Percentiles rank a stretch among this genome's conserved stretches.
These are phyloP conservation scores for Solanum microdontum DNA, from an alignment of 257 asterid species.

Conservation along the genomic window DNA sequence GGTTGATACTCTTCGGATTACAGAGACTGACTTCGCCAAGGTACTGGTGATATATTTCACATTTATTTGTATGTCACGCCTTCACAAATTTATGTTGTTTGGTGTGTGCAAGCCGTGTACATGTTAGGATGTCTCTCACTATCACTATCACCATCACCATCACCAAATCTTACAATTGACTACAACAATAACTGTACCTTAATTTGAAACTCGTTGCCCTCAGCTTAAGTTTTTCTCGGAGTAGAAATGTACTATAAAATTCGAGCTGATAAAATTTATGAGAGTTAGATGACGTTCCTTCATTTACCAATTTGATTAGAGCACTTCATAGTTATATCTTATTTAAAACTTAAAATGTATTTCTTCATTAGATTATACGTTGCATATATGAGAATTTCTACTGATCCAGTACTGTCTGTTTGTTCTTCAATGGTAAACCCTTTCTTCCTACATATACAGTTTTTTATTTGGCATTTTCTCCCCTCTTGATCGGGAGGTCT, in stretches of 20 bases:
- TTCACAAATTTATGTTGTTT: not conserved
- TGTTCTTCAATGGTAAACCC: not conserved
- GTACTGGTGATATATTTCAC: constrained; percentile 12
- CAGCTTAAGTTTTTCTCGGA: not conserved
- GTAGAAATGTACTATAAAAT: not conserved
- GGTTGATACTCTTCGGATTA: constrained; percentile 37
- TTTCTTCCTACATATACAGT: not conserved
- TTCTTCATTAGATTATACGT: not conserved
- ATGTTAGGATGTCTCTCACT: not conserved
- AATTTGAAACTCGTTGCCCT: not conserved
- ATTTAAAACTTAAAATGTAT: not conserved
- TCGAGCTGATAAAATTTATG: not conserved
- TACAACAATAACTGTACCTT: not conserved
- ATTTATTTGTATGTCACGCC: not conserved
- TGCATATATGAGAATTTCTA: not conserved
- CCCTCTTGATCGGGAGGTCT: not conserved
- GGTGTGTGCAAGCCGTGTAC: not conserved
- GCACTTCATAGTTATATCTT: not conserved
- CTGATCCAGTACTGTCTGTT: not conserved
- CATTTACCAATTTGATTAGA: not conserved
- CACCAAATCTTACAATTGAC: not conserved
- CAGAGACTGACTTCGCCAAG: constrained; percentile 53
- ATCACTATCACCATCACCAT: not conserved
- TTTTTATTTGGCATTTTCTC: not conserved
- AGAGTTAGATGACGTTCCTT: not conserved